phyloP scores from a whole-genome alignment of 2,329 filamentous ascomycete genomes.

The Didymella pomorum region DNA sequence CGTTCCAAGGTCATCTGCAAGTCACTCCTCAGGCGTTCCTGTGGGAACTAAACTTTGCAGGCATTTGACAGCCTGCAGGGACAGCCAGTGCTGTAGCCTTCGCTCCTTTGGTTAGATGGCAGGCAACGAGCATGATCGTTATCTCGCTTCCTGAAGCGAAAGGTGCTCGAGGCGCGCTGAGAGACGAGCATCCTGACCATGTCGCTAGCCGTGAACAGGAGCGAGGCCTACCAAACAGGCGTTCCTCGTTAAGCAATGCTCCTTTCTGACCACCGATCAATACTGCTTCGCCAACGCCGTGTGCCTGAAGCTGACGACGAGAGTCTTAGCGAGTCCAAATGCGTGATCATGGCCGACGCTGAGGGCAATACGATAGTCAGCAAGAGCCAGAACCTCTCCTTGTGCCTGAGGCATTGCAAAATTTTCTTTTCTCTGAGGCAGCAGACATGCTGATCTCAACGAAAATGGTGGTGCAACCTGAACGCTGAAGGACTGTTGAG shows the following conservation, averaged over 20 bases:
- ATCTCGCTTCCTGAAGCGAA: conserved; percentile 34
- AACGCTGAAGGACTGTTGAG: conserved; percentile 10
- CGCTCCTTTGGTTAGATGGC: conserved; percentile 26
- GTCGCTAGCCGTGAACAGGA: conserved; percentile 32
- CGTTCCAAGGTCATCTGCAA: conserved; percentile 15
- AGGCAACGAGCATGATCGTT: conserved; percentile 31
- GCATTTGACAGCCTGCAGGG: conserved; percentile 23
- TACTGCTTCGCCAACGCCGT: conserved; percentile 34
- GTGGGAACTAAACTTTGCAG: conserved; percentile 22
- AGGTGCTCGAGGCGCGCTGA: conserved; percentile 17
- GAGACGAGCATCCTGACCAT: conserved; percentile 13
- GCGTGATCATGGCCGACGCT: conserved; percentile 31
- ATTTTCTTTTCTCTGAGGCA: conserved; percentile 23
- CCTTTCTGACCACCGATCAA: conserved; percentile 32
- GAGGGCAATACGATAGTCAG: conserved; percentile 34
- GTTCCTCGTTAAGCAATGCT: conserved; percentile 24
- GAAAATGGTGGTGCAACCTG: conserved; percentile 8
- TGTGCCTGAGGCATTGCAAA: conserved; percentile 25
- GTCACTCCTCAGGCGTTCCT: conserved; percentile 16
- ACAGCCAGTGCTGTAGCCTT: conserved; percentile 11
- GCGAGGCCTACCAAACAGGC: conserved; percentile 33
- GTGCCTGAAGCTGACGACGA: conserved; percentile 22
- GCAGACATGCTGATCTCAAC: conserved; percentile 25
- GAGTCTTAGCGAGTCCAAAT: conserved; percentile 37
- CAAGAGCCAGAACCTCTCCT: conserved; percentile 9